These are phyloP conservation scores for Vaucheria bursata DNA, from an alignment of 352 stramenopile species.

Conservation along the genomic window DNA sequence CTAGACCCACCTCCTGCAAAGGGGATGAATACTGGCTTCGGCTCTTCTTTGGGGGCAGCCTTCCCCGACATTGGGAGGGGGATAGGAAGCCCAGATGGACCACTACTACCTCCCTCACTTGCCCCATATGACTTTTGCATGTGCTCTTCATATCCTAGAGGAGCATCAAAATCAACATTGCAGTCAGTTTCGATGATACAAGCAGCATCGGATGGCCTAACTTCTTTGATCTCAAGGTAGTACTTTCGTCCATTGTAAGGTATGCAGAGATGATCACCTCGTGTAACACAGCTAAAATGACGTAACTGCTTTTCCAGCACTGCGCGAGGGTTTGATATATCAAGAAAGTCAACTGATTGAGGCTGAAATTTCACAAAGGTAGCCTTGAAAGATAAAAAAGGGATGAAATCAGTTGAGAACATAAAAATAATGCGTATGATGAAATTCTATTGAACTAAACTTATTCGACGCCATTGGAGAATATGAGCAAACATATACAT, in stretches of 20 bases:
- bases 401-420: not conserved
- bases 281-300: slow-evolving; percentile 91
- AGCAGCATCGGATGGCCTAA: slow-evolving; percentile 83
- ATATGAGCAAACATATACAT: too few relatives aligned
- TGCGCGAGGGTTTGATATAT: slow-evolving; percentile 92
- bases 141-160: slow-evolving; percentile 63
- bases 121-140: not conserved
- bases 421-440: not conserved
- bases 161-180: slow-evolving; percentile 97
- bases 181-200: slow-evolving; percentile 99
- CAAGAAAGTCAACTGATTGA: slow-evolving; percentile 95
- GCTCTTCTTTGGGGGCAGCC: slow-evolving; percentile 10
- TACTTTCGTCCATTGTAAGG: slow-evolving; percentile 96
- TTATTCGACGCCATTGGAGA: too few relatives aligned
- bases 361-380: slow-evolving; percentile 96
- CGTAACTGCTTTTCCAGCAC: slow-evolving; percentile 78
- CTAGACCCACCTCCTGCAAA: slow-evolving; percentile 28
- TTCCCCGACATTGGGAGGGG: slow-evolving; percentile 17
- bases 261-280: slow-evolving; percentile 94
- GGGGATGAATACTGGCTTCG: slow-evolving; percentile 29
- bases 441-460: too few relatives aligned
- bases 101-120: not conserved
- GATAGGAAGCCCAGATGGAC: not conserved
- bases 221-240: slow-evolving; percentile 86
- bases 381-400: slow-evolving; percentile 57